Evolutionary conservation across 1,139 yeast species (phyloP).

Genomic region (Blastobotrys arbuscula): DNA sequence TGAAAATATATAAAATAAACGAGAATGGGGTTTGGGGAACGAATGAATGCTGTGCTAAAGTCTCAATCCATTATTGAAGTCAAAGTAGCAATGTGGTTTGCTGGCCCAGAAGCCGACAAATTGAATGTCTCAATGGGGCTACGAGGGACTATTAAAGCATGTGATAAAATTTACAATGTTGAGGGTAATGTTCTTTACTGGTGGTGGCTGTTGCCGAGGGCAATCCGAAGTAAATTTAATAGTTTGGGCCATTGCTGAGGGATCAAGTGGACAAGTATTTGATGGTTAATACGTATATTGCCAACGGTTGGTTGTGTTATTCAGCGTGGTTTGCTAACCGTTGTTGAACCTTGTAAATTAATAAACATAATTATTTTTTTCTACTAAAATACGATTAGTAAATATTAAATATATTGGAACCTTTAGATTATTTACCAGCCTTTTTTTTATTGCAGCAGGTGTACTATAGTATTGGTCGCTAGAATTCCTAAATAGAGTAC

Average conservation of each 20-base stretch:
- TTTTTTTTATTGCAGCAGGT: no score
- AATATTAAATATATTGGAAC: no score
- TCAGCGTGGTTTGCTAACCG: no score
- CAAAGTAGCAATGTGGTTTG: slow-evolving; percentile 95
- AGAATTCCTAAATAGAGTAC: no score
- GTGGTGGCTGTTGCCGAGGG: slow-evolving; percentile 99
- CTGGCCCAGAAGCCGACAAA: slow-evolving; percentile 90
- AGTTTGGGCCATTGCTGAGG: slow-evolving; percentile 99
- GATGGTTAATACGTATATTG: slow-evolving; percentile 66
- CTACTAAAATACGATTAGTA: no score
- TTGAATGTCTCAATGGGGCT: slow-evolving; percentile 67
- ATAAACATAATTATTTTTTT: no score
- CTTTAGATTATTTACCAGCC: no score
- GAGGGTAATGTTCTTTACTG: slow-evolving; percentile 74
- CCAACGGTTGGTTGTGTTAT: slow-evolving; percentile 95
- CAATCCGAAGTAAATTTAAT: slow-evolving; percentile 96
- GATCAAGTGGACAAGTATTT: slow-evolving; percentile 79
- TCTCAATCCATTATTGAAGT: slow-evolving; percentile 94
- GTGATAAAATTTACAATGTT: slow-evolving; percentile 56
- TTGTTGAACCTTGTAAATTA: no score
- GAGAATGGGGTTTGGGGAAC: slow-evolving; percentile 98
- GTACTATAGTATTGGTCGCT: no score
- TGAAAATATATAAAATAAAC: no score
- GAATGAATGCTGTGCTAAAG: slow-evolving; percentile 96
- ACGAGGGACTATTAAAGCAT: slow-evolving; percentile 71